These are phyloP conservation scores for Tylopilus vinaceipallidus DNA, from an alignment of 768 basidiomycete species.

Conservation along the genomic window DNA sequence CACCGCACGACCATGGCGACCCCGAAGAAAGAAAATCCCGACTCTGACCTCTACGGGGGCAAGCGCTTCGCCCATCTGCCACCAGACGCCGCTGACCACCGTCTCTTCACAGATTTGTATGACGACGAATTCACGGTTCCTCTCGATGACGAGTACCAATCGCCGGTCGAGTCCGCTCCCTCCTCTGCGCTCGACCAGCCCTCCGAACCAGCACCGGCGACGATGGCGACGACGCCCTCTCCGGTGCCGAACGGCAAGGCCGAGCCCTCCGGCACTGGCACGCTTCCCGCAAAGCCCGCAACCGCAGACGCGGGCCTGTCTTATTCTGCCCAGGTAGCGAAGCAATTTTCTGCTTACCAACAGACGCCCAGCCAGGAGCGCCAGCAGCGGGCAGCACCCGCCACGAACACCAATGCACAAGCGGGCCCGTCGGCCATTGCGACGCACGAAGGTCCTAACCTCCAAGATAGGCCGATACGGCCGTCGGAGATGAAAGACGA, in stretches of 20 bases:
- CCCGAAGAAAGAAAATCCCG: slow-evolving; percentile 29
- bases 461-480: slow-evolving; percentile 52
- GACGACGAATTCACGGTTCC: slow-evolving; percentile 42
- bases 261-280: slow-evolving; percentile 20
- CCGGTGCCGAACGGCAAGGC: slow-evolving; percentile 20
- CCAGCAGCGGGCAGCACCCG: slow-evolving; percentile 38
- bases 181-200: slow-evolving; percentile 19
- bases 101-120: slow-evolving; percentile 46
- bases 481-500: slow-evolving; percentile 78
- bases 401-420: slow-evolving; percentile 22
- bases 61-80: slow-evolving; percentile 15
- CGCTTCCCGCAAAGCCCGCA: slow-evolving; percentile 29
- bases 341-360: slow-evolving; percentile 62
- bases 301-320: slow-evolving; percentile 38
- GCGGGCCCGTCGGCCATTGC: slow-evolving; percentile 31
- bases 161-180: slow-evolving; percentile 25
- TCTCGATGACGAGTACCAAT: slow-evolving; percentile 31
- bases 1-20: slow-evolving; percentile 18
- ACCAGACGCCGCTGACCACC: slow-evolving; percentile 1
- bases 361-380: slow-evolving; percentile 67
- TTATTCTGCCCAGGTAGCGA: slow-evolving; percentile 64
- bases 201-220: slow-evolving; percentile 16
- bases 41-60: slow-evolving; percentile 50
- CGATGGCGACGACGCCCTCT: slow-evolving; percentile 10
- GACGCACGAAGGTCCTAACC: slow-evolving; percentile 35